Percentiles rank a stretch among this genome's conserved stretches.
Evolutionary conservation across 129 eudicot species (phyloP).

Genomic region (Flaveria trinervia): DNA sequence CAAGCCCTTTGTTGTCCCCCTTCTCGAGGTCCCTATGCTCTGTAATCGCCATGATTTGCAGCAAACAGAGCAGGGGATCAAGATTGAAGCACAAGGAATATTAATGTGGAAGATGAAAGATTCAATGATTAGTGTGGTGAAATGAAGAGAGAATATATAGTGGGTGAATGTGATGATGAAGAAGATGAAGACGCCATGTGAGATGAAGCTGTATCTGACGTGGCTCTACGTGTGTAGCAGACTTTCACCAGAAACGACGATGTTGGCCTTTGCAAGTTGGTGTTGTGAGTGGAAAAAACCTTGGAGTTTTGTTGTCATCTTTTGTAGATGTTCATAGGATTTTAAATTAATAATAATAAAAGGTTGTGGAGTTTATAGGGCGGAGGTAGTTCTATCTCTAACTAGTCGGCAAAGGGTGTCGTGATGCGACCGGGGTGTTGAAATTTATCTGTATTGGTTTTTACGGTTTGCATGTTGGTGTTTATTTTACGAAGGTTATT

Average conservation of each 20-base stretch:
- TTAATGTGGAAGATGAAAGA: conserved; percentile 28
- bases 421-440: too few species aligned
- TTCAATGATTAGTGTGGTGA: conserved; percentile 20
- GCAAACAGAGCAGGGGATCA: conserved; percentile 12
- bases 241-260: conserved; percentile 14
- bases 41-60: conserved; percentile 47
- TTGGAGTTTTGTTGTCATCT: conserved; percentile 38
- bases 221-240: conserved; percentile 37
- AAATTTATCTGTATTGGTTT: too few species aligned
- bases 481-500: too few species aligned
- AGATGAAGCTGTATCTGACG: conserved; percentile 71
- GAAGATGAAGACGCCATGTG: conserved; percentile 46
- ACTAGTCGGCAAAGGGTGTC: too few species aligned
- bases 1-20: conserved; percentile 47
- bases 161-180: conserved; percentile 9
- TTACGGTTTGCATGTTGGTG: too few species aligned
- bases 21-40: conserved; percentile 54
- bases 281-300: not conserved
- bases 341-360: too few species aligned
- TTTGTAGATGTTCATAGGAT: not conserved
- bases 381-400: too few species aligned
- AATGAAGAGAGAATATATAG: not conserved
- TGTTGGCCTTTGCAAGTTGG: conserved; percentile 21
- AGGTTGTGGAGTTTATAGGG: too few species aligned
- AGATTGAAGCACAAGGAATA: not conserved